A percentile compares a stretch with the other conserved stretches of the same genome.
These are phyloP conservation scores for Rubia balearica DNA, from an alignment of 305 asterid genomes.

Conservation along the genomic window DNA sequence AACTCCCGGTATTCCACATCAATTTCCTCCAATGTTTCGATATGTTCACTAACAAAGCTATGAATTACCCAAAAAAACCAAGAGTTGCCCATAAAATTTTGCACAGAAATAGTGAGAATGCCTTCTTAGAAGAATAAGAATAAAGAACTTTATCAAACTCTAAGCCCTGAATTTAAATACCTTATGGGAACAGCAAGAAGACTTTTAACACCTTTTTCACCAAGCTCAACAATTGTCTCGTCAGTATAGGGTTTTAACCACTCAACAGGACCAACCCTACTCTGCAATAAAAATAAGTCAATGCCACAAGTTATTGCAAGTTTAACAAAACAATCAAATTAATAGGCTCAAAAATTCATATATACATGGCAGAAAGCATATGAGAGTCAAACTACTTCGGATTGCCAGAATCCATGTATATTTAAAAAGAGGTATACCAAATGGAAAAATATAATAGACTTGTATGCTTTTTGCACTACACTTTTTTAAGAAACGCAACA, in stretches of 20 bases:
- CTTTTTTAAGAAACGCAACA: neutral
- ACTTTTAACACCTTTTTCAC: slow-evolving; percentile 82
- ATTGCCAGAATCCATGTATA: no score
- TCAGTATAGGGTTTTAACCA: slow-evolving; percentile 98
- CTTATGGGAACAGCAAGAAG: slow-evolving; percentile 97
- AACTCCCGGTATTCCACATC: slow-evolving; percentile 97
- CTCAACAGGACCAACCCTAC: slow-evolving; percentile 99
- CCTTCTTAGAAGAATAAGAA: neutral
- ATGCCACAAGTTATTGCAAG: slow-evolving; percentile 19
- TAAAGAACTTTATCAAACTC: neutral
- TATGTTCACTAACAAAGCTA: slow-evolving; percentile 97
- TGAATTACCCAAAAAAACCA: neutral
- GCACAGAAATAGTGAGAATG: neutral
- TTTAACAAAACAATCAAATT: neutral
- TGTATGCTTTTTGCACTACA: neutral
- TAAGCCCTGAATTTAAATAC: slow-evolving; percentile 23
- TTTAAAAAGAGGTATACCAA: neutral
- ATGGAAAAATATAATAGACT: neutral
- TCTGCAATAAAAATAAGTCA: slow-evolving; percentile 44
- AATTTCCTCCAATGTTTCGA: slow-evolving; percentile 95
- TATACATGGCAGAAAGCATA: neutral
- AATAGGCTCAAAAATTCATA: neutral
- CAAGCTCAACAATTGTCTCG: slow-evolving; percentile 87
- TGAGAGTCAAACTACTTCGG: no score
- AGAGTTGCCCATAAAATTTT: slow-evolving; percentile 5